phyloP scores from a whole-genome alignment of 2,329 filamentous ascomycete genomes.

The Colletotrichum tamarilloi region DNA sequence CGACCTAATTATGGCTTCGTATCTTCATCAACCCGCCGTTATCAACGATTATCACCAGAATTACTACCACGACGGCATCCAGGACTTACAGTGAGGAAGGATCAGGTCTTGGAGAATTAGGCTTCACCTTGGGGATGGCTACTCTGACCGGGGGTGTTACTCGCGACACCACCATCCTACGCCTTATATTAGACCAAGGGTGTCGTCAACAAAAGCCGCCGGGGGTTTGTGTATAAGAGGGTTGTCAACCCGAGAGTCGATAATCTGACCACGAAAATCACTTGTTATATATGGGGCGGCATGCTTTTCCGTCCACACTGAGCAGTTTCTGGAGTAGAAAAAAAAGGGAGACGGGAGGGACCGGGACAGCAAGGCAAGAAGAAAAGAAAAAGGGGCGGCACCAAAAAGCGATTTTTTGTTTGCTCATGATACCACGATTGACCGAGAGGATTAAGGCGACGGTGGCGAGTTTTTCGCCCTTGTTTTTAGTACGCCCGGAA shows the following conservation, averaged over 20 bases:
- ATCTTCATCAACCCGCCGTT: constrained; percentile 19
- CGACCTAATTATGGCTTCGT: constrained; percentile 13
- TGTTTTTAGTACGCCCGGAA: not conserved
- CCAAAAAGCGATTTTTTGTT: constrained; percentile 33
- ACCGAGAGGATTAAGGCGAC: constrained; percentile 2
- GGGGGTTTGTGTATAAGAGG: not conserved
- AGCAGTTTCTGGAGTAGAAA: not conserved
- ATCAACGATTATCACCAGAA: not conserved
- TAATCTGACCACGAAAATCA: not conserved
- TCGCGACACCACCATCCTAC: not conserved
- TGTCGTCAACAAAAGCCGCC: not conserved
- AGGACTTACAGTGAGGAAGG: not conserved
- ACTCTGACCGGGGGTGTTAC: not conserved
- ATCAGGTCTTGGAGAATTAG: not conserved
- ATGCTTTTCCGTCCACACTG: not conserved
- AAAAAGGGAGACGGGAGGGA: not conserved
- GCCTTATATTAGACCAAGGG: not conserved
- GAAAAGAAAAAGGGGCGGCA: constrained; percentile 20
- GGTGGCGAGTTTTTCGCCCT: not conserved
- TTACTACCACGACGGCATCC: too few species aligned
- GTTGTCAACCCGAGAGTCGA: not conserved
- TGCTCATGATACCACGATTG: constrained; percentile 34
- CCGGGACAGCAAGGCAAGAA: not conserved
- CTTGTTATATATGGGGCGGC: constrained; percentile 2
- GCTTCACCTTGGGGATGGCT: not conserved